Percentiles rank a stretch among this genome's conserved stretches.
Conservation (phyloP, 345 rosid genomes). For the Adansonia digitata region DNA sequence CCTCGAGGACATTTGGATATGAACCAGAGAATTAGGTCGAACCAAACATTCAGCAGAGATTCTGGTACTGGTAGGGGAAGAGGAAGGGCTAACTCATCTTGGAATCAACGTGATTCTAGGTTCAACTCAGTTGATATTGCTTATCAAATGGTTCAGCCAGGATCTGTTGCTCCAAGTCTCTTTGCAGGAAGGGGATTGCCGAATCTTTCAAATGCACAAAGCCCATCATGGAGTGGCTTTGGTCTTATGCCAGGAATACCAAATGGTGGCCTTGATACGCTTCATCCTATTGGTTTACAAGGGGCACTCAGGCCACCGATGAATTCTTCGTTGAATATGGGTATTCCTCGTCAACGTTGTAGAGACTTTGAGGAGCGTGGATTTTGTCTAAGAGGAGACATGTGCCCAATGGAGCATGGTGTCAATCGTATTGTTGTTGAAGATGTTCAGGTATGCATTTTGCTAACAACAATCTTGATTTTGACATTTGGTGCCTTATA, state of each 20-base stretch:
- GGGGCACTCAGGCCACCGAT: conserved; percentile 61
- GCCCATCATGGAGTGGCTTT: conserved; percentile 70
- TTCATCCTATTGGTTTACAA: conserved; percentile 63
- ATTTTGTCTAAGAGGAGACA: conserved; percentile 93
- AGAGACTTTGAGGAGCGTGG: conserved; percentile 99
- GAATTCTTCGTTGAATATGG: conserved; percentile 51
- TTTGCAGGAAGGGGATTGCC: conserved; percentile 73
- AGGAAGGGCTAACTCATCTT: conserved; percentile 64
- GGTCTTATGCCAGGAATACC: conserved; percentile 73
- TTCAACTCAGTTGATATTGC: conserved; percentile 60
- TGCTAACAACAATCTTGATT: background rate
- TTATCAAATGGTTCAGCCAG: conserved; percentile 63
- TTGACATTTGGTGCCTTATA: background rate
- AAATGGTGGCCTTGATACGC: conserved; percentile 69
- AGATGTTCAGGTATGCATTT: conserved; percentile 77
- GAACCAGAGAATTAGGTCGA: conserved; percentile 56
- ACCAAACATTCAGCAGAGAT: conserved; percentile 56
- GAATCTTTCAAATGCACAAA: conserved; percentile 51
- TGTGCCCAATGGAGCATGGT: conserved; percentile 99
- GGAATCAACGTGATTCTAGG: conserved; percentile 68
- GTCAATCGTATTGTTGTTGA: conserved; percentile 92
- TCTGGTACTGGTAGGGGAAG: conserved; percentile 72
- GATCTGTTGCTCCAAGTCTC: conserved; percentile 43
- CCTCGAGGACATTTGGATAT: conserved; percentile 46
- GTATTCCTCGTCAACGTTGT: conserved; percentile 75